Evolutionary conservation across 495 filamentous ascomycete genomes (phyloP).

Genomic region (Hypoxylon trugodes): DNA sequence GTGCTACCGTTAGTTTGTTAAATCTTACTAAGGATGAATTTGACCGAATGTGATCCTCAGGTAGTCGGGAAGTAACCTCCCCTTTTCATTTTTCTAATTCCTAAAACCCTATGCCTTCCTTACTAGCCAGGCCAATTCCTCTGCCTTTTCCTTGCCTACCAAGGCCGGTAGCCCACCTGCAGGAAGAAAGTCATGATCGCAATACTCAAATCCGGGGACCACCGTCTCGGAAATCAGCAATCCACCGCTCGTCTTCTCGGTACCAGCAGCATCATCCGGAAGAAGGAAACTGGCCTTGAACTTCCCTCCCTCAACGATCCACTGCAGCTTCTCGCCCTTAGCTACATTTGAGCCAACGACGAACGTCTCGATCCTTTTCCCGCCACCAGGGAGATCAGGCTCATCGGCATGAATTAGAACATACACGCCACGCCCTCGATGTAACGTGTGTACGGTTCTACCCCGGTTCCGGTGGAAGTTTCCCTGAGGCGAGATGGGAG

Average conservation of each 20-base stretch:
- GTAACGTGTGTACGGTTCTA: conserved; percentile 67
- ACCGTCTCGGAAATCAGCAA: conserved; percentile 74
- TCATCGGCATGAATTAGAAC: conserved; percentile 63
- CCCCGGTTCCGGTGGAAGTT: conserved; percentile 68
- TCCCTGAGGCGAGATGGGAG: conserved; percentile 42
- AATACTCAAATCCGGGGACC: conserved; percentile 71
- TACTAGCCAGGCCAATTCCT: conserved; percentile 59
- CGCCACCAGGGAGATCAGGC: conserved; percentile 20
- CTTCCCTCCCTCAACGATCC: conserved; percentile 73
- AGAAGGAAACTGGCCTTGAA: conserved; percentile 69
- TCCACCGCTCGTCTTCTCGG: conserved; percentile 47
- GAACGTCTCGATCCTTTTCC: conserved; percentile 63
- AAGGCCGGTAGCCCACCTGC: conserved; percentile 55
- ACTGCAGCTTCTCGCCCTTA: conserved; percentile 68
- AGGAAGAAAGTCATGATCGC: conserved; percentile 69
- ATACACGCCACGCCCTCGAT: conserved; percentile 60
- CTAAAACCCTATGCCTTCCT: too few relatives aligned
- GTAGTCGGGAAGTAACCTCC: too few relatives aligned
- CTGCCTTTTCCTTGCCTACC: conserved; percentile 54
- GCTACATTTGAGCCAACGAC: conserved; percentile 63
- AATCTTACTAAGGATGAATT: too few relatives aligned
- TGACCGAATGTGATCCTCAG: too few relatives aligned
- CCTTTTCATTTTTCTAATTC: too few relatives aligned
- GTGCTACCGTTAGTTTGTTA: too few relatives aligned
- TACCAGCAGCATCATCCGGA: conserved; percentile 51